These are phyloP conservation scores for Camellia sinensis DNA, from an alignment of 148 eudicot genomes.

Conservation along the genomic window DNA sequence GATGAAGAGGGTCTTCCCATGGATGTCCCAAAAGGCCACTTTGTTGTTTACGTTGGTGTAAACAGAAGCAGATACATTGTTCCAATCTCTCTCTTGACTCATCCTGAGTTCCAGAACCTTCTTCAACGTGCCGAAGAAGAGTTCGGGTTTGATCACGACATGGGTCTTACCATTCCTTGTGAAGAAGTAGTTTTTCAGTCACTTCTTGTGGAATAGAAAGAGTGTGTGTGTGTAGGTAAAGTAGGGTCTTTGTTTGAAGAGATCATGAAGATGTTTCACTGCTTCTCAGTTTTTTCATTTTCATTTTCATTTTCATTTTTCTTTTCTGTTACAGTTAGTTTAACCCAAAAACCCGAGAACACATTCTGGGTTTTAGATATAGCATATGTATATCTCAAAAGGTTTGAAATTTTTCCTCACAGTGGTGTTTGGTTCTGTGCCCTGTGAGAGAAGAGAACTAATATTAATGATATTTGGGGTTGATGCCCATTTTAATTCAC, in stretches of 20 bases:
- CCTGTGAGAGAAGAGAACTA: constrained; percentile 8
- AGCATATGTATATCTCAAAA: constrained; percentile 13
- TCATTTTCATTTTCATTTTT: not conserved
- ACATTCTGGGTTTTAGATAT: constrained; percentile 3
- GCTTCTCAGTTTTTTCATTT: constrained; percentile 13
- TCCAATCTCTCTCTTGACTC: constrained; percentile 45
- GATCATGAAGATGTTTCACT: constrained; percentile 27
- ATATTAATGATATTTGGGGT: not conserved
- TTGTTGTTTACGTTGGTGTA: constrained; percentile 56
- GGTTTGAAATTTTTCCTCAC: constrained; percentile 6
- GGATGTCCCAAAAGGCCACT: constrained; percentile 63
- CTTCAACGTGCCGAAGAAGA: constrained; percentile 56
- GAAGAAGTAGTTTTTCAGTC: constrained; percentile 41
- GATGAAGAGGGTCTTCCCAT: constrained; percentile 29
- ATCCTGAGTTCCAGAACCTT: constrained; percentile 53
- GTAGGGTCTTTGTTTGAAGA: not conserved
- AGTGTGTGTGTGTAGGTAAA: too few species aligned
- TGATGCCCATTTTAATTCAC: not conserved
- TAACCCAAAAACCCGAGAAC: constrained; percentile 16
- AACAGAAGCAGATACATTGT: constrained; percentile 47
- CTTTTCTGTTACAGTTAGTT: not conserved
- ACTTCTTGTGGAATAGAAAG: constrained; percentile 1
- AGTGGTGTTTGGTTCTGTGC: constrained; percentile 12
- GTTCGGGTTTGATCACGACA: constrained; percentile 58
- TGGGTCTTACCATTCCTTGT: constrained; percentile 59